These are phyloP conservation scores for Fusarium albosuccineum DNA, from an alignment of 2,329 filamentous ascomycete genomes.

Conservation along the genomic window DNA sequence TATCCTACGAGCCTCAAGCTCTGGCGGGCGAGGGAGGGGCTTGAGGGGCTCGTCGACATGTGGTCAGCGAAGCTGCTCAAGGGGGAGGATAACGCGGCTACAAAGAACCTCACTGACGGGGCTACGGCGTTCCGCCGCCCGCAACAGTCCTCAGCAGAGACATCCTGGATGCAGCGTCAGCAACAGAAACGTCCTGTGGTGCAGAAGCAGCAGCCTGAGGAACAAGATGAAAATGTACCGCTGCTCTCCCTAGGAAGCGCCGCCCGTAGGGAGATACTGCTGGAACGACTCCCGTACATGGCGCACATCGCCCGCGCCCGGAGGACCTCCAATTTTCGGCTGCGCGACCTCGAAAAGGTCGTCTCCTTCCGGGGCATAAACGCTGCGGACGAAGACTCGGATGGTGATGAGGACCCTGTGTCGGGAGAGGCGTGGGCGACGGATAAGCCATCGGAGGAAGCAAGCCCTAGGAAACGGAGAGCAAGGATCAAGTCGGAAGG, in stretches of 20 bases:
- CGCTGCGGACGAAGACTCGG: constrained; percentile 60
- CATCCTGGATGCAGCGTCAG: constrained; percentile 53
- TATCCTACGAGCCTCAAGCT: constrained; percentile 88
- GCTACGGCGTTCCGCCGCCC: constrained; percentile 64
- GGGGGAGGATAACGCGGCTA: constrained; percentile 59
- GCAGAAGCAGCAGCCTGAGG: constrained; percentile 32
- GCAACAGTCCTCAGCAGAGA: constrained; percentile 48
- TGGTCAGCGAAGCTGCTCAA: constrained; percentile 74
- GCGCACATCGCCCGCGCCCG: constrained; percentile 70
- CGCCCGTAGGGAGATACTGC: constrained; percentile 78
- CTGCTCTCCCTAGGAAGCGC: constrained; percentile 73
- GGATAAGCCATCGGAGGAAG: constrained; percentile 69
- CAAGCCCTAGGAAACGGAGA: constrained; percentile 62
- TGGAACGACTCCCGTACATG: constrained; percentile 91
- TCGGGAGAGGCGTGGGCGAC: constrained; percentile 70
- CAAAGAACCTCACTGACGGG: constrained; percentile 58
- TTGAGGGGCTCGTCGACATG: constrained; percentile 78
- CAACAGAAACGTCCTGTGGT: constrained; percentile 43
- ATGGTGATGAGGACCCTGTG: constrained; percentile 59
- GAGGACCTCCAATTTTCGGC: constrained; percentile 54
- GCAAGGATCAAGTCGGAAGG: constrained; percentile 54
- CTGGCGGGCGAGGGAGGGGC: constrained; percentile 86
- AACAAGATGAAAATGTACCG: constrained; percentile 49
- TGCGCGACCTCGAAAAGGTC: constrained; percentile 75
- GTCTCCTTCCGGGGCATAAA: constrained; percentile 74